Evolutionary conservation across 768 basidiomycete species (phyloP), one percentile per base, ranked within the genome.

Genomic region (Dioszegia hungarica): DNA sequence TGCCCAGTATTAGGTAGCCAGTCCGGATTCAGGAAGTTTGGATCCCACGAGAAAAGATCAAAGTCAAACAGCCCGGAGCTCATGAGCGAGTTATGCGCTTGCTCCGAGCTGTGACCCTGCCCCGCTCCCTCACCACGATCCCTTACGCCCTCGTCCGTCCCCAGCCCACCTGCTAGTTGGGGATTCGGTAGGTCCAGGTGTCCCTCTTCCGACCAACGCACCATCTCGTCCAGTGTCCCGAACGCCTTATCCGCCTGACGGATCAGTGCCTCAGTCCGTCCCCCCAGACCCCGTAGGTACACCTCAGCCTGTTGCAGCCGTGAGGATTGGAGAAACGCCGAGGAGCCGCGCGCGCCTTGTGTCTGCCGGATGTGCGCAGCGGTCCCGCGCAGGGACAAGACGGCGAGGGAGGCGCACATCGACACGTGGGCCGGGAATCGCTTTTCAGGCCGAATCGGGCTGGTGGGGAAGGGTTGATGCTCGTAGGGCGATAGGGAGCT

Each of bases 31-130:
- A 51, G 49, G 9, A 38, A 19, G 22, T 9, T 38, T 10, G 49
- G 49, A 38, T 51, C 49, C 49, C 49, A 51, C 5, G 49, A 51
- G 37, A 51, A 51, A 6, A 51, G 36, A 24, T 51, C 49, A 24
- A 51, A 38, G 22, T 51, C 49, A 27, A 51, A 51, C 20, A 51
- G 37, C 9, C 36, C 49, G 11, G 49, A 15, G 4, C 49, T 24
- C 34, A 25, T 17, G 11, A 51, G 5, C 2, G 34, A 20, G 33
- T 34, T 37, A 20, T n/a, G 19, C 15, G n/a, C 33, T 5, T 19
- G 3, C 4, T 22, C 47, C 47, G 31, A 49, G 9, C 8, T 6
- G 3, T 5, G 31, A n/a, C n/a, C 47, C 31, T 33, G 31, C 31
- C 31, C 31, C 31, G 8, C 31, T 33, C 31, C 31, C n/a, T n/a